Conservation (phyloP, 305 asterid species). For the Solanum hybrid region DNA sequence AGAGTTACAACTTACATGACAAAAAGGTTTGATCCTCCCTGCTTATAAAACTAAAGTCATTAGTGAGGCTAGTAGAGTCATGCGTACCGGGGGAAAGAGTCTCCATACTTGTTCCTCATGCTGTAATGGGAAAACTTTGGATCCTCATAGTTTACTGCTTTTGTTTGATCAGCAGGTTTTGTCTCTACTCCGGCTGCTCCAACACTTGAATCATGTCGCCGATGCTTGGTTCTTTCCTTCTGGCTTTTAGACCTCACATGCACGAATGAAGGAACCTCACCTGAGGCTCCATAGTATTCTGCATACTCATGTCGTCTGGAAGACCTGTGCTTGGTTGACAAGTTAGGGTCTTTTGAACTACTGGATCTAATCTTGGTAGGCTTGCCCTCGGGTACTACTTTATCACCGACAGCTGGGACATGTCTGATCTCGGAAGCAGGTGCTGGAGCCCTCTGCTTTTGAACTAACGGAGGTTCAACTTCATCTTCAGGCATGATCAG, state of each 20-base stretch:
- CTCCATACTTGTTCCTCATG: slow-evolving; percentile 62
- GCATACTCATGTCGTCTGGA: slow-evolving; percentile 73
- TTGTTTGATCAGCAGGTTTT: slow-evolving; percentile 38
- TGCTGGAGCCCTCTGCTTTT: slow-evolving; percentile 54
- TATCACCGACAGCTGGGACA: slow-evolving; percentile 31
- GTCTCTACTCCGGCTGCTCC: slow-evolving; percentile 38
- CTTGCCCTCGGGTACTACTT: slow-evolving; percentile 47
- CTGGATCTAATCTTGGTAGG: slow-evolving; percentile 47
- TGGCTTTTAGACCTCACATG: slow-evolving; percentile 65
- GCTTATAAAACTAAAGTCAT: neutral
- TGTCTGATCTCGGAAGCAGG: slow-evolving; percentile 55
- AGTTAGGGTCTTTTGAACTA: slow-evolving; percentile 48
- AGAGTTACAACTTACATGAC: slow-evolving; percentile 1
- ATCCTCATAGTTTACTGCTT: slow-evolving; percentile 40
- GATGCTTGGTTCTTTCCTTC: slow-evolving; percentile 69
- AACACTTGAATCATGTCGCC: slow-evolving; percentile 36
- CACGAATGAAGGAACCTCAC: slow-evolving; percentile 41
- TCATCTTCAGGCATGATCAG: slow-evolving; percentile 85
- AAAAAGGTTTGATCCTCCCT: neutral
- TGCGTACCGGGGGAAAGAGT: slow-evolving; percentile 9
- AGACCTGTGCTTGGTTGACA: slow-evolving; percentile 68
- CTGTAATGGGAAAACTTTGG: slow-evolving; percentile 50
- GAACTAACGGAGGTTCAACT: slow-evolving; percentile 32
- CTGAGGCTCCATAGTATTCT: slow-evolving; percentile 49
- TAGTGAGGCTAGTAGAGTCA: neutral